phyloP scores from a whole-genome alignment of 2,329 filamentous ascomycete genomes.

The Scedosporium apiospermum region DNA sequence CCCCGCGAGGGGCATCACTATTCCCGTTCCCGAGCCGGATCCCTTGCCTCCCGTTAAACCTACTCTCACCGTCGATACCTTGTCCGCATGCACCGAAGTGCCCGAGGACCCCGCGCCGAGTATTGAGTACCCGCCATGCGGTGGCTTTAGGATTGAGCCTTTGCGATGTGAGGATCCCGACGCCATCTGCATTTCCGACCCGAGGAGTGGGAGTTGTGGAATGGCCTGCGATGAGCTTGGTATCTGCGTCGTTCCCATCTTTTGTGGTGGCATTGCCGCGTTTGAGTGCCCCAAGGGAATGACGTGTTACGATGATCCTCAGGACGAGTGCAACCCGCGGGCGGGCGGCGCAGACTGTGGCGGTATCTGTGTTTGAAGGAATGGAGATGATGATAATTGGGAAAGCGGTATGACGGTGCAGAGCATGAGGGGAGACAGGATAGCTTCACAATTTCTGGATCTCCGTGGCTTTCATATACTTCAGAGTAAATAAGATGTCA shows the following conservation, averaged over 20 bases:
- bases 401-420: neutral
- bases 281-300: neutral
- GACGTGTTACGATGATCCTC: constrained; percentile 1
- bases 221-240: constrained; percentile 25
- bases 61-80: neutral
- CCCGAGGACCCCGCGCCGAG: neutral
- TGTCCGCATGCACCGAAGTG: neutral
- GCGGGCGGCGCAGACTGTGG: constrained; percentile 1
- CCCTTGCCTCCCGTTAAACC: neutral
- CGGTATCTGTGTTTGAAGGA: neutral
- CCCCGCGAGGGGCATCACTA: neutral
- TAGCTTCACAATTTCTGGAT: neutral
- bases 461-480: neutral
- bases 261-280: constrained; percentile 1
- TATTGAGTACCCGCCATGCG: constrained; percentile 20
- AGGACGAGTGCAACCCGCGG: neutral
- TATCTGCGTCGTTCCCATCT: constrained; percentile 17
- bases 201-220: constrained; percentile 20
- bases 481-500: too few species aligned
- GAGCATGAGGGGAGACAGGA: neutral
- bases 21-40: too few species aligned
- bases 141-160: constrained; percentile 15
- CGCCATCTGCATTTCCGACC: constrained; percentile 21
- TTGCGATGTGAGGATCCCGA: constrained; percentile 12
- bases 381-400: neutral